phyloP scores from a whole-genome alignment of 805 yeast genomes.

The Lipomyces spencermartinsiae region DNA sequence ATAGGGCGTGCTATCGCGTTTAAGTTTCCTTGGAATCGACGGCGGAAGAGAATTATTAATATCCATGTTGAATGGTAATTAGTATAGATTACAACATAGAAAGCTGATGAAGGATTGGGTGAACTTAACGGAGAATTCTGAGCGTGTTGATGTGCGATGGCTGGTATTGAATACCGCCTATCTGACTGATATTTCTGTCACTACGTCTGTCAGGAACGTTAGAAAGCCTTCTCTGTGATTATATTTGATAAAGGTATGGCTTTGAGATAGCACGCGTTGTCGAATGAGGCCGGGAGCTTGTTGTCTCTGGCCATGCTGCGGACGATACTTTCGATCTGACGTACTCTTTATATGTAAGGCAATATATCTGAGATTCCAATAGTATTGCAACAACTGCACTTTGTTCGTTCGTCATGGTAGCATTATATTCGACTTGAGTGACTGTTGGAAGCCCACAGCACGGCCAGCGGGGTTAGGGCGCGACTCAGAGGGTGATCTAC shows the following conservation, averaged over 20 bases:
- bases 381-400: not conserved
- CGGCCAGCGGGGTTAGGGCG: not conserved
- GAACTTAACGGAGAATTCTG: not conserved
- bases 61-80: slow-evolving; percentile 34
- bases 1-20: slow-evolving; percentile 30
- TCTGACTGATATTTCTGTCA: not conserved
- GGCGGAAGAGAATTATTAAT: slow-evolving; percentile 27
- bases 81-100: not conserved
- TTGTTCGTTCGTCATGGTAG: too few species aligned
- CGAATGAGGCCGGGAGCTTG: not conserved
- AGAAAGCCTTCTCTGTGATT: not conserved
- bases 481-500: not conserved
- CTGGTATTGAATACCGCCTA: not conserved
- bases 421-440: too few species aligned
- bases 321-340: slow-evolving; percentile 1
- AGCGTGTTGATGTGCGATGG: not conserved
- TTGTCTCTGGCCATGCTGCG: slow-evolving; percentile 1
- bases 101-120: not conserved
- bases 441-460: too few species aligned
- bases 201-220: not conserved
- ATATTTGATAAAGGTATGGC: not conserved
- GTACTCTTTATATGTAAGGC: not conserved
- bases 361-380: not conserved
- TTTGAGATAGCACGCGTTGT: not conserved
- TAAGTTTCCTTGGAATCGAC: slow-evolving; percentile 33